Percentiles rank a stretch among this genome's conserved stretches.
These are phyloP conservation scores for Panicum virgatum DNA, from an alignment of 202 grass and related monocot genomes.

Conservation along the genomic window DNA sequence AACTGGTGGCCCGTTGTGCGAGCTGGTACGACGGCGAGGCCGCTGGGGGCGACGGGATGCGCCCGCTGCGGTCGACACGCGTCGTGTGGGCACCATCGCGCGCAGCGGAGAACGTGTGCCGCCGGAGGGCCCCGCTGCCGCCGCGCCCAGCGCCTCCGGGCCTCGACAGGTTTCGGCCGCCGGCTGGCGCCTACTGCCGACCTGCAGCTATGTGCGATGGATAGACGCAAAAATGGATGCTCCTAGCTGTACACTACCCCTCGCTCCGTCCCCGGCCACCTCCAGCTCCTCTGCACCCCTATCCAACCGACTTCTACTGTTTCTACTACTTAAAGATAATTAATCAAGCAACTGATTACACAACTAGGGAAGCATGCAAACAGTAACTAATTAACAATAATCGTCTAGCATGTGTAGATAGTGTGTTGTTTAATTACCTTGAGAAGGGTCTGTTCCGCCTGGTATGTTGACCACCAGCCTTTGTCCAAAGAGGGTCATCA, in stretches of 20 bases:
- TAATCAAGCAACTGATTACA: neutral
- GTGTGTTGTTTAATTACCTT: slow-evolving; percentile 43
- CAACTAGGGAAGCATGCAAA: neutral
- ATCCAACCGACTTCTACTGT: neutral
- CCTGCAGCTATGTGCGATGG: neutral
- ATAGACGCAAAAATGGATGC: neutral
- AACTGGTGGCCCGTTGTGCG: neutral
- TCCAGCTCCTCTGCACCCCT: neutral
- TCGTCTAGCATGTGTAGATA: neutral
- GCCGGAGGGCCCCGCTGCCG: neutral
- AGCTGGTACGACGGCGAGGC: neutral
- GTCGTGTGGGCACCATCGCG: neutral
- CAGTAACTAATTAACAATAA: neutral
- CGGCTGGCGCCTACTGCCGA: neutral
- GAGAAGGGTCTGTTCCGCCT: slow-evolving; percentile 65
- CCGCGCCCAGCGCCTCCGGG: neutral
- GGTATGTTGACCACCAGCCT: slow-evolving; percentile 83
- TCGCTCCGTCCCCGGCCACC: neutral
- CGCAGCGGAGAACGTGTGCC: slow-evolving; percentile 25
- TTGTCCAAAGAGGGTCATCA: neutral
- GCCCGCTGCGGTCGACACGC: slow-evolving; percentile 24
- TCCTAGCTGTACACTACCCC: too few species aligned
- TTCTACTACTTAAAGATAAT: neutral
- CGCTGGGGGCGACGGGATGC: neutral
- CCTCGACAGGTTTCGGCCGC: slow-evolving; percentile 14